Evolutionary conservation across 495 filamentous ascomycete species (phyloP), one percentile per base, ranked within the genome.

Genomic region (Aspergillus hancockii): DNA sequence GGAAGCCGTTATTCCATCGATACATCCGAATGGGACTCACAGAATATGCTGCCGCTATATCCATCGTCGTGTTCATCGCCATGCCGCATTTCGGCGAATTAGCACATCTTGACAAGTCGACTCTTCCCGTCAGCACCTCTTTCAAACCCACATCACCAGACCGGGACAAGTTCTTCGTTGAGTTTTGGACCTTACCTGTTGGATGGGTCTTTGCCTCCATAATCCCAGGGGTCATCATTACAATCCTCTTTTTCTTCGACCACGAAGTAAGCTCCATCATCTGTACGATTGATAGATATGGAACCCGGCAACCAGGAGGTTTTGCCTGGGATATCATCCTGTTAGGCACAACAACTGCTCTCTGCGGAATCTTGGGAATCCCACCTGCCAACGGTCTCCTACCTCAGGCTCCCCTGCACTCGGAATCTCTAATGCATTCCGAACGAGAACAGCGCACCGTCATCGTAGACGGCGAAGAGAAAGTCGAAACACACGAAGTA

Each of bases 221-320:
- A 8, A 70, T 89, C 3, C 86, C 86, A 0, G 87, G 87, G 0
- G 64, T 83, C 16, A 88, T 90, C 60, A 87, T 90, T 56, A 90
- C 86, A 1, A 74, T 85, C 0, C 78, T 90, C 0, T 90, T 89
- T 75, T 90, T 88, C 73, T 90, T 90, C 62, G 87, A 90, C 57
- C 88, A 89, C 54, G 87, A 90, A 63, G 85, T 90, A 23, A 88
- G 83, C 64, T 89, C 85, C n/a, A 90, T 90, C 55, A 89, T 89
- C 50, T 88, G 86, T 64, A 90, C 87, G 0, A 80, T 88, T 54
- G 79, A 84, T 19, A 81, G 85, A 18, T 89, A 90, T 65, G 86
- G 87, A 6, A 83, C 84, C 3, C 75, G 73, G 43, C 89, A 89
- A 59, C 86, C 85, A 1, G 82, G 84, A 4, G 87, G 88, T 0